These are phyloP conservation scores for Amauroascus verrucosus DNA, from an alignment of 2,329 filamentous ascomycete genomes.

Conservation along the genomic window DNA sequence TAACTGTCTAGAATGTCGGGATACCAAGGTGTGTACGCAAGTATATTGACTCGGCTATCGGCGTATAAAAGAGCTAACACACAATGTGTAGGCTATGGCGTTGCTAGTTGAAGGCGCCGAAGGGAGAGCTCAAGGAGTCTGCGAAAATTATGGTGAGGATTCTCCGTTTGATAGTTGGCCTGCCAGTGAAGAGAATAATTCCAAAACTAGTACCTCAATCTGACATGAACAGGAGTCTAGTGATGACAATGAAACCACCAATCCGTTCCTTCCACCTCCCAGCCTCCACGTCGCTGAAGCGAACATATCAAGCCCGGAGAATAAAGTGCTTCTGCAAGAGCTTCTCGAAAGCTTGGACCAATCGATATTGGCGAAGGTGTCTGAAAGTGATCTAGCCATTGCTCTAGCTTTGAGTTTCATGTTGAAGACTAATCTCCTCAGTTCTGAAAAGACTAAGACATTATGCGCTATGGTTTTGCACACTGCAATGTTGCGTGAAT, in stretches of 20 bases:
- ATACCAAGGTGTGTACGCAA: conserved; percentile 48
- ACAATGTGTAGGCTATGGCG: conserved; percentile 37
- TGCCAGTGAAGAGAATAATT: background rate
- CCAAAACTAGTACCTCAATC: background rate
- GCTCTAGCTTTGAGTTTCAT: conserved; percentile 18
- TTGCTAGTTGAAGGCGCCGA: conserved; percentile 35
- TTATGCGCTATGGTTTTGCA: conserved; percentile 19
- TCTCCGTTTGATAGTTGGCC: background rate
- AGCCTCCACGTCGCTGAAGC: background rate
- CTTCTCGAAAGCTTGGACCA: background rate
- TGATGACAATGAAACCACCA: background rate
- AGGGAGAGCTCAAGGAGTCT: background rate
- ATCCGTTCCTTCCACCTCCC: background rate
- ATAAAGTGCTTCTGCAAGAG: background rate
- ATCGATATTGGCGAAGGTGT: conserved; percentile 5
- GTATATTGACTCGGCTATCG: conserved; percentile 8
- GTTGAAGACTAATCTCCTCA: conserved; percentile 1
- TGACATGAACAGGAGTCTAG: background rate
- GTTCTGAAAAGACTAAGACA: conserved; percentile 2
- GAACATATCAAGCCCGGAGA: background rate
- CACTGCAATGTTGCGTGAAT: conserved; percentile 18
- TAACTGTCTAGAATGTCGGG: conserved; percentile 52
- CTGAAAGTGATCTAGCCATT: conserved; percentile 19
- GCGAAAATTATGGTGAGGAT: background rate
- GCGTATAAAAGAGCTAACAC: background rate